Conservation (phyloP, 768 basidiomycete genomes). For the Amanita brunnescens region DNA sequence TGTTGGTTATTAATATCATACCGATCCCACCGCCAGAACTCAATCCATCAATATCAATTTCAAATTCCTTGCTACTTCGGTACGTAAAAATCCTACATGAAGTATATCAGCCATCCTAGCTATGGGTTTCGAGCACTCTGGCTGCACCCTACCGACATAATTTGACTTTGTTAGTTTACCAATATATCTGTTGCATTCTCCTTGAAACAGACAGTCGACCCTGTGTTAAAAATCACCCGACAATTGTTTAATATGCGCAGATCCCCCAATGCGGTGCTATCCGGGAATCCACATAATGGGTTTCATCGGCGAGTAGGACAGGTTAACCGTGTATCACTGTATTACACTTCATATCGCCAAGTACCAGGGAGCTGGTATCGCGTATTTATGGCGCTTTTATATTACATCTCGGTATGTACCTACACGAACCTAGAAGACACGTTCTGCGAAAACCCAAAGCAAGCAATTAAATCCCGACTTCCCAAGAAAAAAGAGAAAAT, state of each 20-base stretch:
- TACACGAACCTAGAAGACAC: background rate
- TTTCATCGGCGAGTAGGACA: too few species aligned
- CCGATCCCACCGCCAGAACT: background rate
- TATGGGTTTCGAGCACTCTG: background rate
- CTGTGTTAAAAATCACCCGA: background rate
- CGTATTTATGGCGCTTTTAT: background rate
- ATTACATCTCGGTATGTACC: conserved; percentile 4
- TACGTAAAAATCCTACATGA: background rate
- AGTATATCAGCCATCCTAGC: background rate
- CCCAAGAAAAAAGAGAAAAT: background rate
- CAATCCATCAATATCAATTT: too few species aligned
- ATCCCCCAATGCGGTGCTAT: too few species aligned
- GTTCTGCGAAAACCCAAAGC: background rate
- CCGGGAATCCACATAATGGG: too few species aligned
- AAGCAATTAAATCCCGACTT: background rate
- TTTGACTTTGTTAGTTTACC: too few species aligned
- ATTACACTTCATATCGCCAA: too few species aligned
- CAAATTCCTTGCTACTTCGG: too few species aligned
- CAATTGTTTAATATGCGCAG: background rate
- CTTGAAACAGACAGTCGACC: too few species aligned
- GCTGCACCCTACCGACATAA: too few species aligned
- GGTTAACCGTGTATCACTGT: too few species aligned
- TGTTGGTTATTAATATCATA: background rate
- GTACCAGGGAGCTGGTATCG: too few species aligned
- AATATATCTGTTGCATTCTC: background rate